Base-by-base conservation (phyloP, 2,329 filamentous ascomycete species). In the Verticillium albo-atrum region DNA sequence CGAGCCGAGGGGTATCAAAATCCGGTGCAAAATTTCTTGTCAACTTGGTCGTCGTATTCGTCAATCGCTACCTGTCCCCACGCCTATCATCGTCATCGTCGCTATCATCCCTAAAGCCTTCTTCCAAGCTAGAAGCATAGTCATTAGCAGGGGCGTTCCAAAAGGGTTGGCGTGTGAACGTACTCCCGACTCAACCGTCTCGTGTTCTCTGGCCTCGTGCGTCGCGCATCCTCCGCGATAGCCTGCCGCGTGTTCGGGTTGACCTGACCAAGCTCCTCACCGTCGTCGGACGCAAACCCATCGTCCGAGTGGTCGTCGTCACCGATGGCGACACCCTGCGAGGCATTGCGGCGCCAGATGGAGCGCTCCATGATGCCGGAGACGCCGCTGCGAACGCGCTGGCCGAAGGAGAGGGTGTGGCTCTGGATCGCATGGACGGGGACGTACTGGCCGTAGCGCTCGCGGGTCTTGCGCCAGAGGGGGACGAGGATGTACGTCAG, bases 101-200 rank as follows among this genome's bases (percentile, higher is more conserved):
- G 62, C 77, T 79, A 58, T 79, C 76, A 61, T 80, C 78, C 63
- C 74, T 74, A 55, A 80, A 80, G 0, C 77, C 77, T 62, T 79
- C 75, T 64, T 94, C 90, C 56, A 94, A 73, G 66, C 78, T 80
- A 65, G 34, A 62, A 47, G 58, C 56, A 20, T 58, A 47, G 47
- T 52, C 60, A 54, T 64, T 52, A 59, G 60, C 58, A 47, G 7
- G 12, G 7, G 42, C 20, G 9, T 23, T n/a, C 6, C 5, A 3
- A 9, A 37, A 25, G 14, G 34, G 20, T 5, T 7, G 26, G 30
- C 14, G 35, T 32, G 3, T 30, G 3, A 23, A 77, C 82, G 71
- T 73, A 86, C 77, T 96, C 92, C 74, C 91, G 81, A 71, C 91
- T 94, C 62, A 96, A 68, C 63, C 92, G 81, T 65, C 84, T 78